A percentile compares a stretch with the other conserved stretches of the same genome.
These are phyloP conservation scores for Musa itinerans DNA, from an alignment of 176 grass and related monocot species.

Conservation along the genomic window DNA sequence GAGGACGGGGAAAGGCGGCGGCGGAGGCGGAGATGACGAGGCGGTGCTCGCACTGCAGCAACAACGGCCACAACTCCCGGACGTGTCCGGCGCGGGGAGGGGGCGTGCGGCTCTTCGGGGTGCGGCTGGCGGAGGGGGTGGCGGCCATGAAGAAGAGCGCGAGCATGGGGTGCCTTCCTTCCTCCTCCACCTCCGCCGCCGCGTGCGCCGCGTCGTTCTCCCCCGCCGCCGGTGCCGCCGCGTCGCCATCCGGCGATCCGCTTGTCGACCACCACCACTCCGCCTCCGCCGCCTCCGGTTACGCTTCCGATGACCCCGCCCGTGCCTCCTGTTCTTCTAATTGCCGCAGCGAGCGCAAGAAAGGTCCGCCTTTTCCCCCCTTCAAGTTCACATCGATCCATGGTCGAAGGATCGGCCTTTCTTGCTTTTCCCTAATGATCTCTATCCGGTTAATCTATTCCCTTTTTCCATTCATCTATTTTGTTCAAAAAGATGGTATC, in stretches of 20 bases:
- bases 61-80: conserved; percentile 92
- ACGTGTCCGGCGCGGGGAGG: conserved; percentile 49
- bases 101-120: conserved; percentile 62
- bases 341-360: conserved; percentile 66
- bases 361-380: conserved; percentile 33
- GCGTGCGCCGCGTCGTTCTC: conserved; percentile 25
- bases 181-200: conserved; percentile 27
- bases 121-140: conserved; percentile 44
- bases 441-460: neutral
- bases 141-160: conserved; percentile 81
- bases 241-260: neutral
- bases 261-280: conserved; percentile 1
- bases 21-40: conserved; percentile 44
- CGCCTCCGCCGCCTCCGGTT: conserved; percentile 26
- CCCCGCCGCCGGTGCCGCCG: conserved; percentile 8
- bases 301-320: conserved; percentile 60
- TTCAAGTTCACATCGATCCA: neutral
- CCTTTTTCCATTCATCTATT: neutral
- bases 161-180: conserved; percentile 78
- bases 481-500: neutral
- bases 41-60: conserved; percentile 90
- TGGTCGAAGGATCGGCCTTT: neutral
- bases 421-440: neutral
- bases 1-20: conserved; percentile 1
- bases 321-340: conserved; percentile 70